Percentiles rank a stretch among this genome's conserved stretches.
Evolutionary conservation across 2,329 filamentous ascomycete species (phyloP).

Genomic region (Aureobasidium lini): DNA sequence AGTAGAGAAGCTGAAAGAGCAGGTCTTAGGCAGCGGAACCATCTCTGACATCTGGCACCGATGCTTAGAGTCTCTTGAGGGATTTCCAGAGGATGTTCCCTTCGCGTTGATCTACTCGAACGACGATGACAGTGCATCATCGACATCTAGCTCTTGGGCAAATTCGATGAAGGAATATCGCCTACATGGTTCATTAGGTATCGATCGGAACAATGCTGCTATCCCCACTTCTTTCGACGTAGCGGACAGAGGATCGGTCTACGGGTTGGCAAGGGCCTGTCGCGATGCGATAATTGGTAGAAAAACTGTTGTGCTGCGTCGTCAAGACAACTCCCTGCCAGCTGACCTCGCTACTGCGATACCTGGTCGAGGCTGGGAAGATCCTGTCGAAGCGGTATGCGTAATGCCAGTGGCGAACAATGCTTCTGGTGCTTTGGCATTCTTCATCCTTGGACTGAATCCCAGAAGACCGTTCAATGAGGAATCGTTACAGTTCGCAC

Average conservation of each 20-base stretch:
- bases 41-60: slow-evolving; percentile 14
- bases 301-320: slow-evolving; percentile 6
- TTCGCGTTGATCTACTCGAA: slow-evolving; percentile 18
- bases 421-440: slow-evolving; percentile 30
- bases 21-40: not conserved
- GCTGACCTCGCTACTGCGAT: slow-evolving; percentile 5
- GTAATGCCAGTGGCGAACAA: slow-evolving; percentile 22
- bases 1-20: slow-evolving; percentile 10
- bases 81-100: slow-evolving; percentile 13
- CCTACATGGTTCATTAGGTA: slow-evolving; percentile 23
- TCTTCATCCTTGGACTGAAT: slow-evolving; percentile 34
- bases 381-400: slow-evolving; percentile 9
- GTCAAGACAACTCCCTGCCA: slow-evolving; percentile 10
- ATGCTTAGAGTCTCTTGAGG: slow-evolving; percentile 13
- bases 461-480: slow-evolving; percentile 32
- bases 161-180: slow-evolving; percentile 17
- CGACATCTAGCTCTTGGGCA: slow-evolving; percentile 8
- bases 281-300: not conserved
- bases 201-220: slow-evolving; percentile 20
- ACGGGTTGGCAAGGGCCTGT: slow-evolving; percentile 16
- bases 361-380: slow-evolving; percentile 10
- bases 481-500: slow-evolving; percentile 32
- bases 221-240: slow-evolving; percentile 22
- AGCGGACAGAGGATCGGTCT: not conserved
- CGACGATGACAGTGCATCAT: slow-evolving; percentile 18